Conservation (phyloP, 1,284 basidiomycete species). For the Lignosus rhinocerotis region DNA sequence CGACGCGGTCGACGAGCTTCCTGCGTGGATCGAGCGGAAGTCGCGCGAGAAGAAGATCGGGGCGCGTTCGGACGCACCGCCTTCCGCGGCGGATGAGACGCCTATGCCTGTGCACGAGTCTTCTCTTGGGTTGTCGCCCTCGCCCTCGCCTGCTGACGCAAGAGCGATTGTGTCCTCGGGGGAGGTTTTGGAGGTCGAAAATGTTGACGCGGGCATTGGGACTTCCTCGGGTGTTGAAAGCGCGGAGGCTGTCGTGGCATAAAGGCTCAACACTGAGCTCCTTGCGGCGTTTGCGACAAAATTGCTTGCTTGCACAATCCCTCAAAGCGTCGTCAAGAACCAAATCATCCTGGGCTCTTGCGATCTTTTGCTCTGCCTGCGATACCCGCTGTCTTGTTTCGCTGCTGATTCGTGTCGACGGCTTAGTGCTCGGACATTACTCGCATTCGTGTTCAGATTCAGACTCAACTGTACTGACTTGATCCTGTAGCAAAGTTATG, state of each 20-base stretch:
- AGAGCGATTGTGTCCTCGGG: neutral
- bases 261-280: neutral
- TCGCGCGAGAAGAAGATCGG: conserved; percentile 21
- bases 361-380: no score
- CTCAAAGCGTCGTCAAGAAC: no score
- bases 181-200: neutral
- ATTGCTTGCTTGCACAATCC: no score
- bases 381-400: no score
- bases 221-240: neutral
- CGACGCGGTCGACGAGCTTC: conserved; percentile 46
- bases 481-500: no score
- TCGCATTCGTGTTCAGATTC: no score
- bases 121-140: neutral
- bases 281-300: no score
- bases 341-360: no score
- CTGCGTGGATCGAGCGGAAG: conserved; percentile 32
- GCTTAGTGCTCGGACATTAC: no score
- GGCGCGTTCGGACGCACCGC: neutral
- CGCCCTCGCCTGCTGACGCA: neutral
- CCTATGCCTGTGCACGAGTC: neutral
- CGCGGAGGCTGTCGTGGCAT: neutral
- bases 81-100: neutral
- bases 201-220: neutral
- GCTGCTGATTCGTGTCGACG: no score
- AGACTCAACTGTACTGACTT: no score